These are phyloP conservation scores for Agrocybe pediades DNA, from an alignment of 768 basidiomycete species.

Conservation along the genomic window DNA sequence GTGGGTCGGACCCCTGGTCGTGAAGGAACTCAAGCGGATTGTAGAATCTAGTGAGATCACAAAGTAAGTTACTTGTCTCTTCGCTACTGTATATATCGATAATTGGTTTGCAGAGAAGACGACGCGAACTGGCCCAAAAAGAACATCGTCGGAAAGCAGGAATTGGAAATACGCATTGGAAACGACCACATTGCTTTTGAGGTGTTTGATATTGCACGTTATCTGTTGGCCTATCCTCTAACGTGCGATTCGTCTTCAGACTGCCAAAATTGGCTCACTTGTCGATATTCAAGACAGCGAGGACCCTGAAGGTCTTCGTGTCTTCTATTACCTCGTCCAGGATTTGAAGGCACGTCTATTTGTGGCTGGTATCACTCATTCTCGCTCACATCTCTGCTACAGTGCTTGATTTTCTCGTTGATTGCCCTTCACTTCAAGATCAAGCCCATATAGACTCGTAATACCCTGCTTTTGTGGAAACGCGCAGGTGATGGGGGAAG, in stretches of 20 bases:
- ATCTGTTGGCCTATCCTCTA: background rate
- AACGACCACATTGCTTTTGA: slow-evolving; percentile 98
- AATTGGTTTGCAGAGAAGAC: slow-evolving; percentile 73
- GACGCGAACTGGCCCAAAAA: slow-evolving; percentile 99
- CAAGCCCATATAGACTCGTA: slow-evolving; percentile 82
- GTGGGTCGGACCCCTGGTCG: slow-evolving; percentile 91
- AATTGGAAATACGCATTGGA: slow-evolving; percentile 92
- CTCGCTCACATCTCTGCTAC: background rate
- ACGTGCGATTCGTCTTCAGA: slow-evolving; percentile 47
- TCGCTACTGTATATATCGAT: background rate
- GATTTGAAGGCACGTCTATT: slow-evolving; percentile 78
- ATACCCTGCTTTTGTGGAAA: background rate
- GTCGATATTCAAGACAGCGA: slow-evolving; percentile 97
- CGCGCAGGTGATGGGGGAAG: slow-evolving; percentile 1
- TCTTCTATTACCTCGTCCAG: slow-evolving; percentile 98
- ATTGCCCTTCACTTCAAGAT: slow-evolving; percentile 99
- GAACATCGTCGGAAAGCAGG: slow-evolving; percentile 98
- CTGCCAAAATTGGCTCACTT: slow-evolving; percentile 95
- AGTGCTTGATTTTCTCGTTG: slow-evolving; percentile 98
- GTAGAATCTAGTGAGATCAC: slow-evolving; percentile 93
- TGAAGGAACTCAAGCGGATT: slow-evolving; percentile 93
- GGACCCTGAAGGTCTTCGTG: slow-evolving; percentile 95
- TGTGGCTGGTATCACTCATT: background rate
- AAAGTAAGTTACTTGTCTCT: slow-evolving; percentile 69
- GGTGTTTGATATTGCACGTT: slow-evolving; percentile 44